Conservation (phyloP, 208 protist species). For the Jaenimonas drosophilae region DNA sequence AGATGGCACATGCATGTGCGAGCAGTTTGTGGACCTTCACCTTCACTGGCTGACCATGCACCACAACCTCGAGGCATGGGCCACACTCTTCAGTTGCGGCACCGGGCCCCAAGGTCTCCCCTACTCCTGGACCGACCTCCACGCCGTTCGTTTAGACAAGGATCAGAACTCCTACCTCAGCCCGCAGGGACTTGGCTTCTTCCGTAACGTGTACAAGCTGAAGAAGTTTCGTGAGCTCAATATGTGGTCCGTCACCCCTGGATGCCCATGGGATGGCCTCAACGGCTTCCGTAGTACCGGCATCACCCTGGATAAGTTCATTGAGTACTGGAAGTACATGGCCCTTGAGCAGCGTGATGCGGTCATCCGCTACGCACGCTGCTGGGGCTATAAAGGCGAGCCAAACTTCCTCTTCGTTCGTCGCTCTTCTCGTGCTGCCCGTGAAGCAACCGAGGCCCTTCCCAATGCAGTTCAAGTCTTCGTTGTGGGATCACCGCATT, state of each 20-base stretch:
- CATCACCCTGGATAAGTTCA: conserved; percentile 62
- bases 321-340: conserved; percentile 87
- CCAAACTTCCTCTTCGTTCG: conserved; percentile 56
- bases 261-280: conserved; percentile 65
- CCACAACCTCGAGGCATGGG: conserved; percentile 46
- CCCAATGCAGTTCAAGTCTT: conserved; percentile 75
- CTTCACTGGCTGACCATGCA: conserved; percentile 24
- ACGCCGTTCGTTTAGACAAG: conserved; percentile 37
- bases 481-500: conserved; percentile 34
- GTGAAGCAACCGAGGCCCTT: conserved; percentile 23
- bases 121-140: conserved; percentile 75
- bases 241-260: conserved; percentile 78
- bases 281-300: conserved; percentile 31
- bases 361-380: conserved; percentile 76
- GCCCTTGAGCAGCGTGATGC: conserved; percentile 46
- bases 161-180: conserved; percentile 80
- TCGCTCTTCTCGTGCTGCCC: conserved; percentile 30
- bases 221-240: conserved; percentile 32
- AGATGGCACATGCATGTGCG: conserved; percentile 5
- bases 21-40: conserved; percentile 28
- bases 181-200: conserved; percentile 68
- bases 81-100: conserved; percentile 57
- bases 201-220: conserved; percentile 68
- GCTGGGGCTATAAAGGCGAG: conserved; percentile 82
- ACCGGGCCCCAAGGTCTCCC: conserved; percentile 57